Base-by-base conservation (phyloP, 805 yeast species). In the Pichia cabralensis region DNA sequence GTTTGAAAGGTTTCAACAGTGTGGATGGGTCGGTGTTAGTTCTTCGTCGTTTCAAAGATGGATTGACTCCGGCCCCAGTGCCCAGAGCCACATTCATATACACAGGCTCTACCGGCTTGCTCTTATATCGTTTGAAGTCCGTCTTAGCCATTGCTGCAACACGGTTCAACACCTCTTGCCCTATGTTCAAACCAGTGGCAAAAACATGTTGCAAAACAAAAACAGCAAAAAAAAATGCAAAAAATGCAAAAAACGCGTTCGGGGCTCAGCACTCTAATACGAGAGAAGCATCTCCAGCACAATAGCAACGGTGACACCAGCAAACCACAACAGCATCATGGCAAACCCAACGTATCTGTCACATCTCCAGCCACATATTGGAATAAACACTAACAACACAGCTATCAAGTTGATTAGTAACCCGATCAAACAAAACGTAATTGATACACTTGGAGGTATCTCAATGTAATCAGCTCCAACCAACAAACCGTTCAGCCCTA, bases 401-500 rank as follows among this genome's bases (percentile, higher is more conserved):
- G 35, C 30, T 4, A 61, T 26, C 17, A 71, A 47, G 18, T 59
- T 61, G 13, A 57, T 7, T 8, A 72, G 36, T 20, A 73, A 45
- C 22, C 65, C 60, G 2, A 55, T 23, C 13, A 69, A 64, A 7
- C 70, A 63, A n/a, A 65, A 41, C n/a, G 62, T 48, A 26, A 64
- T 50, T 4, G 69, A 56, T 1, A 58, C 41, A 9, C 62, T 58
- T 23, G 72, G 49, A 4, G 44, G 39, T 15, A 61, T 45, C 10
- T 38, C 42, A 7, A 45, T 48, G 17, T 30, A 9, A 27, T 64
- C 56, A 1, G 31, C 38, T 7, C 48, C 54, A 7, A 69, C 57
- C 1, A 76, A 39, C 22, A 83, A 40, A 0, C 89, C 86, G 45
- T 82, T 80, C 5, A 79, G 48, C 0, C 96, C 96, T 40, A 89